A percentile compares a stretch with the other conserved stretches of the same genome.
phyloP scores from a whole-genome alignment of 345 rosid species.

The Pugionium cornutum region DNA sequence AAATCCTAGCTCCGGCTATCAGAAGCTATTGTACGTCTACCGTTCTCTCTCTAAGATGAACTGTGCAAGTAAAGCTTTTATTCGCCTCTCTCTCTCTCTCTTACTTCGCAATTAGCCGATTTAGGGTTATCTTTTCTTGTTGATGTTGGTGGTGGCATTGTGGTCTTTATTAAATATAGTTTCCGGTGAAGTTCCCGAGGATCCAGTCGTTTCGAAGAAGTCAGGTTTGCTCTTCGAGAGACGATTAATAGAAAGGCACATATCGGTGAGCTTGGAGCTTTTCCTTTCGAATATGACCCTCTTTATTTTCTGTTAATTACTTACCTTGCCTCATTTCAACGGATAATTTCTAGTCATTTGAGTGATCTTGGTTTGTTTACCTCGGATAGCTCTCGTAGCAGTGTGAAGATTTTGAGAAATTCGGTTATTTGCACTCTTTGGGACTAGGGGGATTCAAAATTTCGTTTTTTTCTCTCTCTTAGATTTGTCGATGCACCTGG shows the following conservation, averaged over 20 bases:
- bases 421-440: slow-evolving; percentile 1
- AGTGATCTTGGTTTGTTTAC: slow-evolving; percentile 10
- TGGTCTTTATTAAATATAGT: slow-evolving; percentile 46
- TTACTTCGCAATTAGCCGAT: no score
- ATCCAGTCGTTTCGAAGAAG: slow-evolving; percentile 76
- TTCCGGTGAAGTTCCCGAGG: slow-evolving; percentile 94
- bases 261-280: slow-evolving; percentile 48
- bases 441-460: background rate
- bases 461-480: background rate
- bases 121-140: background rate
- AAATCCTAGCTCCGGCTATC: no score
- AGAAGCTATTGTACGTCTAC: no score
- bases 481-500: background rate
- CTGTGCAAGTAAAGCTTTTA: no score
- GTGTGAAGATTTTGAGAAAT: background rate
- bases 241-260: slow-evolving; percentile 87
- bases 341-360: background rate
- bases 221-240: slow-evolving; percentile 88
- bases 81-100: no score
- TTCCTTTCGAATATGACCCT: background rate
- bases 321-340: background rate
- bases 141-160: slow-evolving; percentile 21
- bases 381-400: background rate
- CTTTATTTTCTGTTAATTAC: background rate
- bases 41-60: no score